These are phyloP conservation scores for Cerioporus squamosus DNA, from an alignment of 1,284 basidiomycete genomes.

Conservation along the genomic window DNA sequence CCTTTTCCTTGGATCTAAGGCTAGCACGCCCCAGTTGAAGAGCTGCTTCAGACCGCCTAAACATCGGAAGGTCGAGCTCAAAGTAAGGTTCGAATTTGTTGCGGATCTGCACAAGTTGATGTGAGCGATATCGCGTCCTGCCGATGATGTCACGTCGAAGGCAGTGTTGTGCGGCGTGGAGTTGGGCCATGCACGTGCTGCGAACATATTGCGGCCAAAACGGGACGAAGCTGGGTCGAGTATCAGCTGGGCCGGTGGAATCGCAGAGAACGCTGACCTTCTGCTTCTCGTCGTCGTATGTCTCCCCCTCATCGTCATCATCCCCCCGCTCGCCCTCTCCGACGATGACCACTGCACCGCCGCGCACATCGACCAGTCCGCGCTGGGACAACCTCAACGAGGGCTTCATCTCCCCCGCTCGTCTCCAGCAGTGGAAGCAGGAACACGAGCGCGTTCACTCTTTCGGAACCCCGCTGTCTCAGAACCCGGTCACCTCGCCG, in stretches of 20 bases:
- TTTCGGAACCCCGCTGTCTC: constrained; percentile 22
- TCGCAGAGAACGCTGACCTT: constrained; percentile 6
- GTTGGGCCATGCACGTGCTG: constrained; percentile 9
- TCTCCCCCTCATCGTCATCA: constrained; percentile 11
- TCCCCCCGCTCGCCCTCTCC: background rate
- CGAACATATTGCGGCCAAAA: background rate
- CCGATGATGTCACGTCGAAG: background rate
- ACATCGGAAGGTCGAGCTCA: too few relatives aligned
- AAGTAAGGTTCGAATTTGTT: too few relatives aligned
- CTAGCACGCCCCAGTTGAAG: too few relatives aligned
- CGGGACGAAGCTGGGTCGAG: background rate
- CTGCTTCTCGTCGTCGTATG: constrained; percentile 19
- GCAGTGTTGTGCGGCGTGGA: background rate
- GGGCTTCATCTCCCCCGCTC: constrained; percentile 53
- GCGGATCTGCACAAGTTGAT: too few relatives aligned
- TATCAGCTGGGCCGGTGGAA: constrained; percentile 11
- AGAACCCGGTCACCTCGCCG: constrained; percentile 12
- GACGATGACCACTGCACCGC: constrained; percentile 26
- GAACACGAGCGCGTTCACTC: constrained; percentile 26
- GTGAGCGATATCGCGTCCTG: too few relatives aligned
- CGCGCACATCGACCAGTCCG: constrained; percentile 25
- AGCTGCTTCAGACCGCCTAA: too few relatives aligned
- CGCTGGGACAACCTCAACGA: constrained; percentile 55
- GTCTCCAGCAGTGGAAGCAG: constrained; percentile 46
- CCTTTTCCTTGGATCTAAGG: too few relatives aligned